Evolutionary conservation across 139 green algal genomes (phyloP).

Genomic region (Medakamo hakoo): DNA sequence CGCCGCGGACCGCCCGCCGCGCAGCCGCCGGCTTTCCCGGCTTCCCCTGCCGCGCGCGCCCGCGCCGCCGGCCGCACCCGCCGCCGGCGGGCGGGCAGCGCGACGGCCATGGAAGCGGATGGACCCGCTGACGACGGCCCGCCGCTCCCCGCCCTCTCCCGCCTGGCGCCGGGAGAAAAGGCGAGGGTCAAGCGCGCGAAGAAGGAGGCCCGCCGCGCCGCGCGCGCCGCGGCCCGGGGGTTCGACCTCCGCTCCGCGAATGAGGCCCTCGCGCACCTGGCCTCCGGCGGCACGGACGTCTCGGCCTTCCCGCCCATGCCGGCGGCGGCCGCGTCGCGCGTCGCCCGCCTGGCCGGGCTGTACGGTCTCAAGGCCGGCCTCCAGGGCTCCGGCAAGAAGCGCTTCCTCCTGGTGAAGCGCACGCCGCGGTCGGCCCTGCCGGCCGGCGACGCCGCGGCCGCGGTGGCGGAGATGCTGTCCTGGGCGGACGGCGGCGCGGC

Average conservation of each 20-base stretch:
- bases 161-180: conserved; percentile 20
- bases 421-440: not conserved
- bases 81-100: too few species aligned
- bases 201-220: conserved; percentile 23
- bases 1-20: too few species aligned
- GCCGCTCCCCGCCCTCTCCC: too few species aligned
- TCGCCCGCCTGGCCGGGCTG: conserved; percentile 21
- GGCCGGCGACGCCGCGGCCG: too few species aligned
- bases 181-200: conserved; percentile 9
- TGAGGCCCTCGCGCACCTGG: conserved; percentile 23
- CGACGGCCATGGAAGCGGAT: too few species aligned
- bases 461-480: not conserved
- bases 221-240: conserved; percentile 14
- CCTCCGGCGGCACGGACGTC: conserved; percentile 15
- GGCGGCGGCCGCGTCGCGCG: conserved; percentile 14
- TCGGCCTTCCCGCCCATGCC: conserved; percentile 23
- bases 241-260: conserved; percentile 28
- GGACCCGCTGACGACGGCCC: too few species aligned
- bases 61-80: too few species aligned
- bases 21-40: too few species aligned
- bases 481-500: not conserved
- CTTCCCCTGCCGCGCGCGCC: too few species aligned
- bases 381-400: conserved; percentile 27
- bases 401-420: conserved; percentile 14
- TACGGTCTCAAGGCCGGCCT: conserved; percentile 19